These are phyloP conservation scores for Tylopilus subfusipes DNA, from an alignment of 768 basidiomycete species.

Conservation along the genomic window DNA sequence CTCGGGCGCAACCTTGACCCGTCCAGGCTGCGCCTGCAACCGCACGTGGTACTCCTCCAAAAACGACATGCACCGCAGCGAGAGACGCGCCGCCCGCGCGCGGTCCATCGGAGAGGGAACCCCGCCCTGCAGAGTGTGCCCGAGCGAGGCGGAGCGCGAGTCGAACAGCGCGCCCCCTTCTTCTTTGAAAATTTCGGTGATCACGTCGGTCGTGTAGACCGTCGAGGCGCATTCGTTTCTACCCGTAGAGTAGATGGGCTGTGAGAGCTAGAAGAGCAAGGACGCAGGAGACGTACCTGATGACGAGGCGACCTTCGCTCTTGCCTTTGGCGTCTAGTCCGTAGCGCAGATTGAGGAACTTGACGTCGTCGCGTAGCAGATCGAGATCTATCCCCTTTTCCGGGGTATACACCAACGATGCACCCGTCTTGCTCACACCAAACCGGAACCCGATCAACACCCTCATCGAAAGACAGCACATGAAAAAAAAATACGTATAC, in stretches of 20 bases:
- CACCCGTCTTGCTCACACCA: conserved; percentile 78
- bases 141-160: conserved; percentile 91
- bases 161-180: conserved; percentile 93
- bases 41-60: conserved; percentile 74
- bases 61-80: conserved; percentile 92
- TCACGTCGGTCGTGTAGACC: conserved; percentile 87
- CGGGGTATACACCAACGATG: conserved; percentile 90
- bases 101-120: conserved; percentile 95
- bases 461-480: background rate
- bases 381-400: conserved; percentile 87
- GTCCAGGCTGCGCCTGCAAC: conserved; percentile 48
- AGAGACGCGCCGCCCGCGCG: conserved; percentile 82
- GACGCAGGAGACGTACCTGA: conserved; percentile 54
- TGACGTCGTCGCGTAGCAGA: conserved; percentile 76
- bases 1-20: conserved; percentile 50
- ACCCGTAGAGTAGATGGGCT: background rate
- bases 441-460: background rate
- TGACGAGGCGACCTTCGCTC: conserved; percentile 89
- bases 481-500: conserved; percentile 27
- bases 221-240: conserved; percentile 85
- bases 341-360: conserved; percentile 84
- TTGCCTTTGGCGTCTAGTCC: conserved; percentile 82
- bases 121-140: conserved; percentile 95
- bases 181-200: conserved; percentile 92
- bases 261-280: background rate